These are phyloP conservation scores for Hirsutella rhossiliensis DNA, from an alignment of 2,329 filamentous ascomycete genomes.

Conservation along the genomic window DNA sequence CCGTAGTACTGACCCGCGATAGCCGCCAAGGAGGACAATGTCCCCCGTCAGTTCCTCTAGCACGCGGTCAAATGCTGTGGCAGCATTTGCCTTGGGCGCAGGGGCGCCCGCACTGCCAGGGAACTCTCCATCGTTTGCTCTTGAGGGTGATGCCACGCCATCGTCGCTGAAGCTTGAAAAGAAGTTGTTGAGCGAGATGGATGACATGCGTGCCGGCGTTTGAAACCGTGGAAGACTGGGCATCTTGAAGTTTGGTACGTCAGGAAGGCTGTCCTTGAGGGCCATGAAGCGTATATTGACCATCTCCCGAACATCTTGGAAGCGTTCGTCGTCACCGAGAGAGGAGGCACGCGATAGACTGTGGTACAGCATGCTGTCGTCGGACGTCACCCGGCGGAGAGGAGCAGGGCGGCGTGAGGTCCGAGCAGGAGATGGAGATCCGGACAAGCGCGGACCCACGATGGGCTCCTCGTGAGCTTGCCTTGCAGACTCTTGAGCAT, in stretches of 20 bases:
- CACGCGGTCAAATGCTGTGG: constrained; percentile 35
- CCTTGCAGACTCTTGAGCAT: neutral
- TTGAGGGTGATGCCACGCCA: neutral
- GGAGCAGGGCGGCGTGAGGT: constrained; percentile 10
- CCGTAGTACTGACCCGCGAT: constrained; percentile 78
- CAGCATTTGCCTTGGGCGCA: constrained; percentile 3
- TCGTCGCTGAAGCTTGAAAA: constrained; percentile 16
- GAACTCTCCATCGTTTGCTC: constrained; percentile 3
- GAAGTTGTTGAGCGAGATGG: constrained; percentile 19
- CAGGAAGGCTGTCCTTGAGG: constrained; percentile 76
- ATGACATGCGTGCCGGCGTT: constrained; percentile 14
- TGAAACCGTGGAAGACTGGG: constrained; percentile 46
- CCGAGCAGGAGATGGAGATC: neutral
- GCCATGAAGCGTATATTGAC: constrained; percentile 85
- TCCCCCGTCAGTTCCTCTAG: constrained; percentile 68
- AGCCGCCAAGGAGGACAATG: constrained; percentile 79
- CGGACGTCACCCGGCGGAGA: constrained; percentile 27
- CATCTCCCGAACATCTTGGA: constrained; percentile 69
- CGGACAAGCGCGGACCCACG: neutral
- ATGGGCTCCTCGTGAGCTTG: neutral
- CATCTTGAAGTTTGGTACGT: constrained; percentile 65
- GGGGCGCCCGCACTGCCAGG: neutral
- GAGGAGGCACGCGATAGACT: constrained; percentile 69
- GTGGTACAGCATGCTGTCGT: constrained; percentile 68
- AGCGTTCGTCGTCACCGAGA: constrained; percentile 71